Evolutionary conservation across 164 flowering plant genomes (phyloP), one percentile per base, ranked within the genome.

Genomic region (Nymphaea thermarum): DNA sequence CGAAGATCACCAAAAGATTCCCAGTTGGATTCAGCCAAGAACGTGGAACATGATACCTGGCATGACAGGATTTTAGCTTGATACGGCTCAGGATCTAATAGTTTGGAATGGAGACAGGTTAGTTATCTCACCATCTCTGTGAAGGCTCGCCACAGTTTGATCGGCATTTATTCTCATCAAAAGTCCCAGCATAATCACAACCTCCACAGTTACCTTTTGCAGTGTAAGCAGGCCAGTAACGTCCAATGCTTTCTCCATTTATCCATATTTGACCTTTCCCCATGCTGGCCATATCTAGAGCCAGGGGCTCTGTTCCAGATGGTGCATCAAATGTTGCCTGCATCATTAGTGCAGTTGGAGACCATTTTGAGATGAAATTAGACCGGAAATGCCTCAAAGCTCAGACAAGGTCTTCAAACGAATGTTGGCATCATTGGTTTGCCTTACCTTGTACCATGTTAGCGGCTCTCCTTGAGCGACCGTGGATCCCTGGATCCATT

Each of bases 201-300:
- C 45, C 68, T 66, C 80, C 77, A 73, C 98, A 93, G 64, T 61
- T 57, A 51, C 93, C 95, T 36, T 64, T 36, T 70, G 98, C 95
- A 75, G 83, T 90, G 72, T 93, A 88, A 68, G 87, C 91, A 76
- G 95, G 95, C 96, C 95, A 90, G 79, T 88, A 76, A 16, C 98
- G 95, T n/a, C 98, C 98, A 60, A 90, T 68, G 77, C 80, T 83
- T 77, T 85, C 80, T 16, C 96, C 98, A 69, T 93, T 93, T 68
- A 90, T 82, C 98, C 98, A 93, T 16, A 88, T 74, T 74, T 90
- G 98, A 71, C 98, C 98, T 71, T 93, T 93, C 12, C 96, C 86
- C 98, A 93, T 93, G 74, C 81, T 85, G n/a, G 77, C 73, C 98
- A 93, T 86, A 69, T 93, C 95, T 65, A 93, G 67, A 68, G 98